A percentile compares a stretch with the other conserved stretches of the same genome.
These are phyloP conservation scores for Serendipita sp. DNA, from an alignment of 768 basidiomycete genomes.

Conservation along the genomic window DNA sequence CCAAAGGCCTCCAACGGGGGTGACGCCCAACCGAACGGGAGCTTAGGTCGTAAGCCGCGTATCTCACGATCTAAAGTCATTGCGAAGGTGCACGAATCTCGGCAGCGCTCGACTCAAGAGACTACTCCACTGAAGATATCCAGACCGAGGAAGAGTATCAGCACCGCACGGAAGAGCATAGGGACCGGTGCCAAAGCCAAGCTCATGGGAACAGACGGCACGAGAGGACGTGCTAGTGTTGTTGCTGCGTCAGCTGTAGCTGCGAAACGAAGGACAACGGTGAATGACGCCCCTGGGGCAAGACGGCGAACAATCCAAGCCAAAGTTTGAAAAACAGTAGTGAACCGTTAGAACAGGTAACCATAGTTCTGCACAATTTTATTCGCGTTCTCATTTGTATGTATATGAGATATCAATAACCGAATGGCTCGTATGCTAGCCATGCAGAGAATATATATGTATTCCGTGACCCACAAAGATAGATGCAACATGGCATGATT, in stretches of 20 bases:
- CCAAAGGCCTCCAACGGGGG: neutral
- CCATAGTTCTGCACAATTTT: too few relatives aligned
- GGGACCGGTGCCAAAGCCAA: neutral
- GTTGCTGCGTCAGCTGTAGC: neutral
- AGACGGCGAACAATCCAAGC: neutral
- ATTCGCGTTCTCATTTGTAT: too few relatives aligned
- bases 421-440: too few relatives aligned
- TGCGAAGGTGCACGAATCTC: slow-evolving; percentile 57
- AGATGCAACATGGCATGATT: too few relatives aligned
- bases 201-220: neutral
- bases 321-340: too few relatives aligned
- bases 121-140: neutral
- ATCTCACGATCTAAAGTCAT: slow-evolving; percentile 74
- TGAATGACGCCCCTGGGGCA: neutral
- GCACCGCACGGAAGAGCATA: neutral
- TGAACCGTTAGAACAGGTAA: too few relatives aligned
- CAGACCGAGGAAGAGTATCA: neutral
- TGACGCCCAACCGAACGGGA: neutral
- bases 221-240: neutral
- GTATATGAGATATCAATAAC: too few relatives aligned
- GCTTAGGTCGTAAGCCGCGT: slow-evolving; percentile 41
- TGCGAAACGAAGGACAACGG: neutral
- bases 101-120: slow-evolving; percentile 12
- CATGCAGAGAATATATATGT: neutral
- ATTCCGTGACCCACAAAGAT: neutral